phyloP scores from a whole-genome alignment of 768 basidiomycete genomes.

The Phanerodontia chrysosporium region DNA sequence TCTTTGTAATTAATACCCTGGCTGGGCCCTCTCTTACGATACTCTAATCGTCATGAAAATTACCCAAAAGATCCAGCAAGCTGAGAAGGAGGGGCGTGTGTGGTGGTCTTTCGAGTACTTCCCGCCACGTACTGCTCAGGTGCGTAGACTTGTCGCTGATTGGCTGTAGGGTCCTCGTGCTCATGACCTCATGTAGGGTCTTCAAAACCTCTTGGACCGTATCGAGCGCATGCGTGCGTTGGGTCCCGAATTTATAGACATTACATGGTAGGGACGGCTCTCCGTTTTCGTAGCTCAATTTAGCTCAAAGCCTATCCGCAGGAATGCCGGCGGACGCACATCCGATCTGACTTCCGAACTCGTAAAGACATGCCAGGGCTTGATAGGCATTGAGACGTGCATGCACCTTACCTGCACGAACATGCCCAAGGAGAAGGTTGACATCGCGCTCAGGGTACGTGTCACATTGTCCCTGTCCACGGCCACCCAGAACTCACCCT shows the following conservation, averaged over 20 bases:
- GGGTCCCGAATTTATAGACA: slow-evolving; percentile 97
- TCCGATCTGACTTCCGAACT: slow-evolving; percentile 92
- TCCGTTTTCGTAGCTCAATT: background rate
- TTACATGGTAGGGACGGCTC: slow-evolving; percentile 67
- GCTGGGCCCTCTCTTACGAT: background rate
- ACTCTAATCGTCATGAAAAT: slow-evolving; percentile 71
- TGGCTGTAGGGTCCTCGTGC: too few species aligned
- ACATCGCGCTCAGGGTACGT: slow-evolving; percentile 81
- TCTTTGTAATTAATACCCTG: background rate
- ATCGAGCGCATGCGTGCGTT: slow-evolving; percentile 96
- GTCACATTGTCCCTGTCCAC: background rate
- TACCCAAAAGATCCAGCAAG: slow-evolving; percentile 87
- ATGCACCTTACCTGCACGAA: slow-evolving; percentile 99
- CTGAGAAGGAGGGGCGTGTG: slow-evolving; percentile 76
- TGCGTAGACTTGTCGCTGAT: slow-evolving; percentile 27
- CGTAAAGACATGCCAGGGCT: slow-evolving; percentile 89
- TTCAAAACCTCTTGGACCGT: slow-evolving; percentile 95
- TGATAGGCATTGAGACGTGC: slow-evolving; percentile 94
- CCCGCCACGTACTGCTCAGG: slow-evolving; percentile 93
- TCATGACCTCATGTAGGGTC: too few species aligned
- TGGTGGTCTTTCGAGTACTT: slow-evolving; percentile 99
- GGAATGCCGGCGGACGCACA: slow-evolving; percentile 96
- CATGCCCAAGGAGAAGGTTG: slow-evolving; percentile 95
- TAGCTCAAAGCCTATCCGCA: slow-evolving; percentile 27
- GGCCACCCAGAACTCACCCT: background rate